Evolutionary conservation across 1,139 yeast species (phyloP).

Genomic region (Saccharomyces hybrid): DNA sequence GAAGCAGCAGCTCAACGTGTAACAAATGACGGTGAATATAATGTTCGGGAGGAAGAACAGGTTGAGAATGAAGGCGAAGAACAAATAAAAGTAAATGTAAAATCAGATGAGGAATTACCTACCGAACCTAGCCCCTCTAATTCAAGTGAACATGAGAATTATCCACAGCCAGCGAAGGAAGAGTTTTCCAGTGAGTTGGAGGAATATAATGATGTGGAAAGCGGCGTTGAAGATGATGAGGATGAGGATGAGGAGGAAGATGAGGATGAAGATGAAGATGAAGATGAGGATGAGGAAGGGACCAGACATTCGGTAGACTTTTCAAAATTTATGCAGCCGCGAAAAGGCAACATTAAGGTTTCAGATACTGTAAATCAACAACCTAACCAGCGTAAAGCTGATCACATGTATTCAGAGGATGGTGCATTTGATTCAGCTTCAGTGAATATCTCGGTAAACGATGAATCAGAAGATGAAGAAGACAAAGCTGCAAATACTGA

Average conservation of each 20-base stretch:
- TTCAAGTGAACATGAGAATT: background rate
- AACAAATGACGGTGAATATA: background rate
- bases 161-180: background rate
- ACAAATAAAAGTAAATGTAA: background rate
- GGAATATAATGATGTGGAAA: constrained; percentile 1
- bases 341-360: background rate
- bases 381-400: background rate
- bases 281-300: constrained; percentile 4
- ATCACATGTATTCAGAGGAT: background rate
- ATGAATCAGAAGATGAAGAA: background rate
- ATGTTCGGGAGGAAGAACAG: background rate
- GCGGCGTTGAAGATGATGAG: constrained; percentile 5
- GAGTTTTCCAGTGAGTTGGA: background rate
- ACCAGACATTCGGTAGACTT: background rate
- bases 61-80: background rate
- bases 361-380: background rate
- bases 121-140: background rate
- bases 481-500: background rate
- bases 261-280: background rate
- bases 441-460: background rate
- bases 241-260: background rate
- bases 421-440: background rate
- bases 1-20: background rate
- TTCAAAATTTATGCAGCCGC: background rate
- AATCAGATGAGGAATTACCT: background rate